Base-by-base conservation (phyloP, 768 basidiomycete genomes). In the Cubamyces lactineus region DNA sequence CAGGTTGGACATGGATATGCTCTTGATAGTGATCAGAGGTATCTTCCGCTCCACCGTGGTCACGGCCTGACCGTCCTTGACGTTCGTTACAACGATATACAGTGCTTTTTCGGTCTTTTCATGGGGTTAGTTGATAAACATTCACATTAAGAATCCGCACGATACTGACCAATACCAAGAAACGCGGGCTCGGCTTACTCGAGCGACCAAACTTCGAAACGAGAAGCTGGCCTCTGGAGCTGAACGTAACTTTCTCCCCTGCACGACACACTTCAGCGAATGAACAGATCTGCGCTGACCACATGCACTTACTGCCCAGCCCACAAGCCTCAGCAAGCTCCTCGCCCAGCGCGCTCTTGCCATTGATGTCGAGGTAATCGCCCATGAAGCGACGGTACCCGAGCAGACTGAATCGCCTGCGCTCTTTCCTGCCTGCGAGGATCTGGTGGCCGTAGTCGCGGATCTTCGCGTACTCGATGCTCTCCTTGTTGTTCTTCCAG, bases 401-500 rank as follows among this genome's bases (percentile, higher is more conserved):
- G 64, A 98, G 82, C 62, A 98, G 78, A 83, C 93, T 95, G 76
- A 92, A 98, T 49, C 97, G 82, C 57, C 97, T 80, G 43, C 97
- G 83, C 77, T 99, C 97, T 77, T 98, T 99, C 65, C 96, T 81
- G 5, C 90, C 86, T 3, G 88, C 96, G 4, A 98, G 83, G 17
- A 98, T 79, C 70, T 96, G 88, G 70, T 99, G 96, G 0, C 97
- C 96, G 64, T 96, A 92, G 66, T 97, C 95, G n/a, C 97, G 84
- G 58, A 91, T 80, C 70, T 97, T 87, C 17, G 91, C 88, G 71
- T 94, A 98, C 26, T 86, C 92, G 51, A 98, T 83, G 17, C 84
- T 82, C 71, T 98, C 95, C 74, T 98, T 98, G 81, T 98, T 98
- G 75, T 94, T 94, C 80, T 89, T 93, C 97, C 97, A 99, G 84